Base-by-base conservation (phyloP, 164 flowering plant genomes). In the Macadamia tetraphylla region DNA sequence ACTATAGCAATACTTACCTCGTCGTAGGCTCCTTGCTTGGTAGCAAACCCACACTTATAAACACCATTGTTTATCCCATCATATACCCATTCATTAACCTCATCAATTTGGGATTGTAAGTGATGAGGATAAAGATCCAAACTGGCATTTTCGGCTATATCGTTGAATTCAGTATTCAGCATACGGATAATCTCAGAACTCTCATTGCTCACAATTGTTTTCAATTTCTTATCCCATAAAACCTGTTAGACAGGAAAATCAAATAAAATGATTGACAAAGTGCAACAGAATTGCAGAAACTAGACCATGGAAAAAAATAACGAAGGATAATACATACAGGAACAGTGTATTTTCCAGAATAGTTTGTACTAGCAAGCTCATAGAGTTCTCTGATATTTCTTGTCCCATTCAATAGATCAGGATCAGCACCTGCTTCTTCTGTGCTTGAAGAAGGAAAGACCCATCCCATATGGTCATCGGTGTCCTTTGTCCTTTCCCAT, bases 381-480 rank as follows among this genome's bases (percentile, higher is more conserved):
- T 94, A 94, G 44, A 94, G 81, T 62, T 79, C 89, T 75, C 97
- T 75, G 29, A 89, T 71, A 58, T 76, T 87, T 78, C 74, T 85
- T n/a, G 88, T 91, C 58, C 96, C 96, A 77, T 89, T 87, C 69
- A 92, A 64, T 43, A 76, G 72, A 71, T 94, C 99, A 40, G 91
- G 91, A 64, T 86, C 89, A 42, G 99, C 98, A 63, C 90, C 97
- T 6, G 85, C 82, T 67, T 80, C 90, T 78, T 90, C 98, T 11
- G 77, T 70, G 44, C 75, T 76, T 1, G 89, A 81, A 58, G 79
- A 73, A 31, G 98, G 89, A 71, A 94, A 94, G 51, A 92, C 88
- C 99, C 98, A 94, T 57, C 99, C 99, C 90, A 84, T 86, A 74
- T 92, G 98, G 56, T 88, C 90, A 78, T 94, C 99, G 60, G 67